Conservation (phyloP, 2,329 filamentous ascomycete species). For the Fusarium hainanense region DNA sequence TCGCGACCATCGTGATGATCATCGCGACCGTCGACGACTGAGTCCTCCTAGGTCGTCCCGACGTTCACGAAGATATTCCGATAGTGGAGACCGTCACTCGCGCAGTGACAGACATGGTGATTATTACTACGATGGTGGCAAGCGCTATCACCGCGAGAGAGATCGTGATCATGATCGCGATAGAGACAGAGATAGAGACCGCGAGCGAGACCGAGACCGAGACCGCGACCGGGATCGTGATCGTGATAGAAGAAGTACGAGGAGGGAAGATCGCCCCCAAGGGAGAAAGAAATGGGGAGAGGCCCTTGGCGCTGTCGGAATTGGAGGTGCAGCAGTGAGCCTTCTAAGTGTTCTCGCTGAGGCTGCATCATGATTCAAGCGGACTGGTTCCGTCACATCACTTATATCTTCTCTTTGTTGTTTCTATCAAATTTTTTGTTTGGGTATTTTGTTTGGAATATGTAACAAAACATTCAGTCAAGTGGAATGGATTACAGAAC, state of each 20-base stretch:
- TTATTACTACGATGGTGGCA: slow-evolving; percentile 50
- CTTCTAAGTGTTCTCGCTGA: slow-evolving; percentile 68
- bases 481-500: slow-evolving; percentile 33
- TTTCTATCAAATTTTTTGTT: background rate
- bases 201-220: slow-evolving; percentile 38
- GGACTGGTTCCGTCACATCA: slow-evolving; percentile 22
- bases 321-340: slow-evolving; percentile 70
- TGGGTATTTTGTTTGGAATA: background rate
- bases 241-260: slow-evolving; percentile 52
- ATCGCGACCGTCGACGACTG: slow-evolving; percentile 38
- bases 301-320: slow-evolving; percentile 66
- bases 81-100: slow-evolving; percentile 41
- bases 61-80: slow-evolving; percentile 46
- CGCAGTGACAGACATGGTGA: slow-evolving; percentile 49
- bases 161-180: slow-evolving; percentile 50
- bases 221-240: slow-evolving; percentile 50
- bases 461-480: slow-evolving; percentile 10
- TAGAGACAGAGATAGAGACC: slow-evolving; percentile 34
- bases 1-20: slow-evolving; percentile 42
- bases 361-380: slow-evolving; percentile 55
- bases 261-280: slow-evolving; percentile 51
- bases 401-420: slow-evolving; percentile 4
- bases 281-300: slow-evolving; percentile 63
- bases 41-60: slow-evolving; percentile 34
- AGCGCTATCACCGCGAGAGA: slow-evolving; percentile 52